Conservation (phyloP, 768 basidiomycete genomes). For the Boletellus emodensis region DNA sequence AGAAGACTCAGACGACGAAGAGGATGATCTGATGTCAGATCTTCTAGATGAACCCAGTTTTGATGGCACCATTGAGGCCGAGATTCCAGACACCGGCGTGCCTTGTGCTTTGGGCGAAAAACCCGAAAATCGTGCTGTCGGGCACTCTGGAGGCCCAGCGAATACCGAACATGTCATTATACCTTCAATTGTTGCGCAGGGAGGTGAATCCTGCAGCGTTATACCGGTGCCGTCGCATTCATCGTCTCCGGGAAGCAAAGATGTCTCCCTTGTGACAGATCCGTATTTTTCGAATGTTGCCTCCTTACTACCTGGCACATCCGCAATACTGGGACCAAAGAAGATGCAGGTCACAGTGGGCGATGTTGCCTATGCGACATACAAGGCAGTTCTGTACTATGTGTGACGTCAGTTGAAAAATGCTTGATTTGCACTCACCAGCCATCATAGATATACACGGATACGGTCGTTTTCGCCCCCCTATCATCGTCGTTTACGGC, state of each 20-base stretch:
- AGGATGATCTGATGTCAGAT: slow-evolving; percentile 40
- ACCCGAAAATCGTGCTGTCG: slow-evolving; percentile 4
- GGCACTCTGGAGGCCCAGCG: slow-evolving; percentile 2
- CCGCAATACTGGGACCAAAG: slow-evolving; percentile 39
- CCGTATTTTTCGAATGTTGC: background rate
- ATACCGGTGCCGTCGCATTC: slow-evolving; percentile 35
- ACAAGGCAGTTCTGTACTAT: slow-evolving; percentile 71
- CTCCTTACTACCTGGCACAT: background rate
- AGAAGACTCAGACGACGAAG: slow-evolving; percentile 53
- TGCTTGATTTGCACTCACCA: slow-evolving; percentile 5
- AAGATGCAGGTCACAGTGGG: slow-evolving; percentile 52
- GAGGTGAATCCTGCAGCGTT: slow-evolving; percentile 27
- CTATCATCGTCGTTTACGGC: slow-evolving; percentile 64
- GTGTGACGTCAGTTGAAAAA: slow-evolving; percentile 37
- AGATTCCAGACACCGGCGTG: slow-evolving; percentile 10
- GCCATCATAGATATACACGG: slow-evolving; percentile 68
- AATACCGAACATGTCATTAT: background rate
- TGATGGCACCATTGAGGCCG: slow-evolving; percentile 25
- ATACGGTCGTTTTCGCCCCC: slow-evolving; percentile 79
- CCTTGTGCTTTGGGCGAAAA: background rate
- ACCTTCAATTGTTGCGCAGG: background rate
- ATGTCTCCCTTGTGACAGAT: slow-evolving; percentile 18
- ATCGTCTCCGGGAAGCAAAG: slow-evolving; percentile 35
- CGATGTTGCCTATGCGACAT: slow-evolving; percentile 61
- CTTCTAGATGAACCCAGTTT: slow-evolving; percentile 32